Conservation (phyloP, 331 rosid species). For the Dryas integrifolia region DNA sequence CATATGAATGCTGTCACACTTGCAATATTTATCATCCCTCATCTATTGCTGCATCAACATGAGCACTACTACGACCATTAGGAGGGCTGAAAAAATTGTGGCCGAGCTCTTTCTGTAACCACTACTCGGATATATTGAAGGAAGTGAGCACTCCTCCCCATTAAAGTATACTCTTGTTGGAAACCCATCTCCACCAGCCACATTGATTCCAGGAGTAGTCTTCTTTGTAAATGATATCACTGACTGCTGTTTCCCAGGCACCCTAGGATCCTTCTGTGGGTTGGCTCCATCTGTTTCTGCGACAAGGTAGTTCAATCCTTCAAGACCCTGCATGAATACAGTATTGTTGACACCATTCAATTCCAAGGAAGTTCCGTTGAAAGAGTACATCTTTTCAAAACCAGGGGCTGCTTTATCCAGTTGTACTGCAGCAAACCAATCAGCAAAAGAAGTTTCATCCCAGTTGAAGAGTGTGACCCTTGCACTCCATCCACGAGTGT, state of each 20-base stretch:
- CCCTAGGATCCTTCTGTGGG: constrained; percentile 69
- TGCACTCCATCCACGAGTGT: constrained; percentile 78
- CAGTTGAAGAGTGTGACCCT: constrained; percentile 91
- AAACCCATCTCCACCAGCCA: constrained; percentile 71
- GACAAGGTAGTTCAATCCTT: constrained; percentile 75
- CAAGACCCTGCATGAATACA: constrained; percentile 71
- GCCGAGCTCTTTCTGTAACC: constrained; percentile 38
- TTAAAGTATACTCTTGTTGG: constrained; percentile 87
- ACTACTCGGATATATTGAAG: constrained; percentile 50
- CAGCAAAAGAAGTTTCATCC: constrained; percentile 68
- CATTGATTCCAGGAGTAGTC: constrained; percentile 55
- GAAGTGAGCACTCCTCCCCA: constrained; percentile 91
- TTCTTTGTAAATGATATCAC: constrained; percentile 95
- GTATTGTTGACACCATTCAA: constrained; percentile 58
- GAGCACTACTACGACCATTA: constrained; percentile 32
- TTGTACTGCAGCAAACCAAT: constrained; percentile 92
- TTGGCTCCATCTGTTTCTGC: constrained; percentile 64
- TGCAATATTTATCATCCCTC: constrained; percentile 10
- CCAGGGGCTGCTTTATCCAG: constrained; percentile 78
- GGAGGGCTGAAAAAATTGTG: constrained; percentile 25
- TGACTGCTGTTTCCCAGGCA: constrained; percentile 95
- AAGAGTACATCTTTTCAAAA: constrained; percentile 84
- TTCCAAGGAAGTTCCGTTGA: constrained; percentile 60
- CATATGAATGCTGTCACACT: constrained; percentile 10
- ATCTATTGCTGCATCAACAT: constrained; percentile 42